phyloP scores from a whole-genome alignment of 768 basidiomycete genomes.

The Psilocybe cyanescens region DNA sequence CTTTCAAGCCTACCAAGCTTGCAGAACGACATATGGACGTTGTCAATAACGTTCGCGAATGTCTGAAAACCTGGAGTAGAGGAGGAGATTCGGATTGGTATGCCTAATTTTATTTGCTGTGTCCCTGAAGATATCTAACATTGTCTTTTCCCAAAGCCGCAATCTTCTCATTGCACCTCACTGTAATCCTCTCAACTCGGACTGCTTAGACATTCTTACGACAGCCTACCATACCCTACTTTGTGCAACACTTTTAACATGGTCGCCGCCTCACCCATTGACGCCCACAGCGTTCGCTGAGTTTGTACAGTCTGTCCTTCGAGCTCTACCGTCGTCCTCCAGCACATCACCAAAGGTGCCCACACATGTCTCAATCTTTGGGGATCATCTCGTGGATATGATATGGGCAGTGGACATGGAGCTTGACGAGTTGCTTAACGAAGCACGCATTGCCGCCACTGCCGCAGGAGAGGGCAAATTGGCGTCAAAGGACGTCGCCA shows the following conservation, averaged over 20 bases:
- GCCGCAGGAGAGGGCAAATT: constrained; percentile 36
- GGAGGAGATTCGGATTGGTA: constrained; percentile 71
- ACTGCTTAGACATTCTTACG: constrained; percentile 57
- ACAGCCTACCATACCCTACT: constrained; percentile 74
- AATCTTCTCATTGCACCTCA: constrained; percentile 63
- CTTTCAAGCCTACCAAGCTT: constrained; percentile 1
- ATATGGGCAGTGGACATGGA: constrained; percentile 83
- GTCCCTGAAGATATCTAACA: constrained; percentile 8
- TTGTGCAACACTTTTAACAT: constrained; percentile 58
- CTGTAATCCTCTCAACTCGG: constrained; percentile 57
- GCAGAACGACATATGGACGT: constrained; percentile 54
- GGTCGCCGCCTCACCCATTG: constrained; percentile 52
- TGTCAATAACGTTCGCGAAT: constrained; percentile 52
- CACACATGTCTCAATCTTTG: constrained; percentile 50
- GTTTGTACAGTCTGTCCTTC: constrained; percentile 67
- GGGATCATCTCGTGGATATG: constrained; percentile 77
- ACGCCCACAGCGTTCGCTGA: constrained; percentile 55
- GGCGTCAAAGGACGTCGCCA: constrained; percentile 21
- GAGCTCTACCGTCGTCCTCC: constrained; percentile 71
- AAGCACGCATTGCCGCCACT: constrained; percentile 50
- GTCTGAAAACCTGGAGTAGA: constrained; percentile 56
- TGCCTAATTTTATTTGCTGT: constrained; percentile 23
- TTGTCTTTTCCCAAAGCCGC: constrained; percentile 46
- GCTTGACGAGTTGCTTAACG: constrained; percentile 69
- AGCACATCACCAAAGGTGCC: constrained; percentile 54